Conservation (phyloP, 345 rosid genomes). For the Pelargonium nanum region DNA sequence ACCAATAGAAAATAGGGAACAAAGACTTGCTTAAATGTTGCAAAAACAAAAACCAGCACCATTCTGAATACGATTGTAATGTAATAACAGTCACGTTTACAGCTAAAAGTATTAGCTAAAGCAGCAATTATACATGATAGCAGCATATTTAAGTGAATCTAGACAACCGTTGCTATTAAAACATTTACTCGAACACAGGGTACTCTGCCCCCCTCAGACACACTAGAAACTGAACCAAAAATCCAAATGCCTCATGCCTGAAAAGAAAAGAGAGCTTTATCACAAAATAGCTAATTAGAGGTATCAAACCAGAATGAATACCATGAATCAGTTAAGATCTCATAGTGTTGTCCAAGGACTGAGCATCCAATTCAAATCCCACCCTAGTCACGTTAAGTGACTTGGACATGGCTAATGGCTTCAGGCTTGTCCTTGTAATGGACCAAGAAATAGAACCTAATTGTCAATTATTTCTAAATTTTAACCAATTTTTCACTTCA, state of each 20-base stretch:
- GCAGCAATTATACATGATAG: background rate
- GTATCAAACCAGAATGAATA: background rate
- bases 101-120: slow-evolving; percentile 2
- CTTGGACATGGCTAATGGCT: background rate
- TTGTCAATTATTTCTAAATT: too few relatives aligned
- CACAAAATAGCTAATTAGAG: background rate
- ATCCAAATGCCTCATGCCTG: background rate
- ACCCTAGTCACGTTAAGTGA: background rate
- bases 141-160: background rate
- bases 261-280: background rate
- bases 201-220: background rate
- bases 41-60: too few relatives aligned
- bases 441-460: background rate
- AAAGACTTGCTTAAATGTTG: too few relatives aligned
- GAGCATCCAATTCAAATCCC: background rate
- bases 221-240: background rate
- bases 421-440: background rate
- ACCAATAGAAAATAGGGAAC: too few relatives aligned
- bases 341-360: background rate
- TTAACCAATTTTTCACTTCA: background rate
- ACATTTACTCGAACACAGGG: background rate
- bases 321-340: background rate
- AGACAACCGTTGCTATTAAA: background rate
- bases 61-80: too few relatives aligned
- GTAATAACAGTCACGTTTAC: background rate